Conservation (phyloP, 2,329 filamentous ascomycete genomes). For the Phialocephala subalpina region DNA sequence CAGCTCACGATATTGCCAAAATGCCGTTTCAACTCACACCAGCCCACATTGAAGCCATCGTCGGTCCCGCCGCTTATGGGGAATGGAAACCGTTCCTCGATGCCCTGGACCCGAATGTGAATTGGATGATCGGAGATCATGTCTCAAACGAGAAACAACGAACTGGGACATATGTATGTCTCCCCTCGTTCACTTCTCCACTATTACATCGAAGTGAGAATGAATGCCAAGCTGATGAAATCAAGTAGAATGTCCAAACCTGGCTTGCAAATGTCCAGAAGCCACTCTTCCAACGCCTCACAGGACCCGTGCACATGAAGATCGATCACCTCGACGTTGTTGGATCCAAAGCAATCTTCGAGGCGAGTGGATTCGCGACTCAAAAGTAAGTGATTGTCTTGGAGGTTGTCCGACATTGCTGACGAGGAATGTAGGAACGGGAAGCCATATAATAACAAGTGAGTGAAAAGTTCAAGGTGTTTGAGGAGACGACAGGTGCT, state of each 20-base stretch:
- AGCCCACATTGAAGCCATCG: slow-evolving; percentile 16
- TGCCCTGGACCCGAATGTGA: slow-evolving; percentile 26
- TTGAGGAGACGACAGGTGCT: not conserved
- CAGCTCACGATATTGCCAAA: too few relatives aligned
- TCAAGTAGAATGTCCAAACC: slow-evolving; percentile 13
- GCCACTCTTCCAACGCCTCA: slow-evolving; percentile 1
- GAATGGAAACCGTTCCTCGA: slow-evolving; percentile 20
- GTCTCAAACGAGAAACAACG: not conserved
- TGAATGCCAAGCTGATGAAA: not conserved
- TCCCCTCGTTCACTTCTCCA: not conserved
- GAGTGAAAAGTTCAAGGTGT: slow-evolving; percentile 4
- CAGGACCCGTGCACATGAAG: slow-evolving; percentile 13
- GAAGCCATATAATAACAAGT: slow-evolving; percentile 24
- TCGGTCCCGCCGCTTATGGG: slow-evolving; percentile 15
- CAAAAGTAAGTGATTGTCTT: slow-evolving; percentile 13
- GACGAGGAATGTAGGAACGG: slow-evolving; percentile 14
- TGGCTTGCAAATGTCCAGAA: slow-evolving; percentile 8
- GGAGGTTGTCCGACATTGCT: not conserved
- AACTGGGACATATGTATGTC: not conserved
- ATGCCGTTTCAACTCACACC: slow-evolving; percentile 20
- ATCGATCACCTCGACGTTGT: slow-evolving; percentile 20
- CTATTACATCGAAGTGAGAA: too few relatives aligned
- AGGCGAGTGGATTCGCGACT: slow-evolving; percentile 12
- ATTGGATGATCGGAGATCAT: slow-evolving; percentile 23
- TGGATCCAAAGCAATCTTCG: slow-evolving; percentile 22